Evolutionary conservation across 768 basidiomycete genomes (phyloP).

Genomic region (Lactarius akahatsu): DNA sequence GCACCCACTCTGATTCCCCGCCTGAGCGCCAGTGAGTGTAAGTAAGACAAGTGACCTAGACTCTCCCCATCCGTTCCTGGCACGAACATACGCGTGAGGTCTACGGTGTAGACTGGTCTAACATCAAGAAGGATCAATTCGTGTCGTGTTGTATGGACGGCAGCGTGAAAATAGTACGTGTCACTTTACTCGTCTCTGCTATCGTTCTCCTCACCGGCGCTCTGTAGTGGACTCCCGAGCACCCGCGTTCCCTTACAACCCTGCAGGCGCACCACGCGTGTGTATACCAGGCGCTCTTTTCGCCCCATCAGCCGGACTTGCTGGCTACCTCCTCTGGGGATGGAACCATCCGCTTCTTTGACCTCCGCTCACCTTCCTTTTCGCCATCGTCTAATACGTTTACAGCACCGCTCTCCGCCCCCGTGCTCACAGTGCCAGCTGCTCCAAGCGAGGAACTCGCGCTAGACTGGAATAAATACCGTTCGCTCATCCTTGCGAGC

Average conservation of each 20-base stretch:
- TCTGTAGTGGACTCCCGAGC: conserved; percentile 82
- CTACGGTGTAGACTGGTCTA: conserved; percentile 95
- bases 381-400: conserved; percentile 53
- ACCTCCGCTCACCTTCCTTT: conserved; percentile 66
- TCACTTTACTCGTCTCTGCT: background rate
- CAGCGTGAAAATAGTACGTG: conserved; percentile 76
- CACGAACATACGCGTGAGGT: conserved; percentile 93
- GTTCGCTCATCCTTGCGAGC: conserved; percentile 71
- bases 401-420: conserved; percentile 64
- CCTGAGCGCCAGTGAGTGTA: conserved; percentile 33
- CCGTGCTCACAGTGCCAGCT: conserved; percentile 75
- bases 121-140: conserved; percentile 85
- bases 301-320: conserved; percentile 83
- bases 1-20: conserved; percentile 13
- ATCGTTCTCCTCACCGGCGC: conserved; percentile 7
- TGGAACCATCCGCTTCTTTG: conserved; percentile 82
- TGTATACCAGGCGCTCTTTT: conserved; percentile 89
- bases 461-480: conserved; percentile 93
- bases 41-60: conserved; percentile 49
- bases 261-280: conserved; percentile 82
- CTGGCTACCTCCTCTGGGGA: conserved; percentile 85
- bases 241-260: conserved; percentile 73
- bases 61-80: conserved; percentile 88
- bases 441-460: conserved; percentile 76
- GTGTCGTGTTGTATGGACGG: conserved; percentile 93